Conservation (phyloP, 2,329 filamentous ascomycete species). For the Pleurostoma richardsiae region DNA sequence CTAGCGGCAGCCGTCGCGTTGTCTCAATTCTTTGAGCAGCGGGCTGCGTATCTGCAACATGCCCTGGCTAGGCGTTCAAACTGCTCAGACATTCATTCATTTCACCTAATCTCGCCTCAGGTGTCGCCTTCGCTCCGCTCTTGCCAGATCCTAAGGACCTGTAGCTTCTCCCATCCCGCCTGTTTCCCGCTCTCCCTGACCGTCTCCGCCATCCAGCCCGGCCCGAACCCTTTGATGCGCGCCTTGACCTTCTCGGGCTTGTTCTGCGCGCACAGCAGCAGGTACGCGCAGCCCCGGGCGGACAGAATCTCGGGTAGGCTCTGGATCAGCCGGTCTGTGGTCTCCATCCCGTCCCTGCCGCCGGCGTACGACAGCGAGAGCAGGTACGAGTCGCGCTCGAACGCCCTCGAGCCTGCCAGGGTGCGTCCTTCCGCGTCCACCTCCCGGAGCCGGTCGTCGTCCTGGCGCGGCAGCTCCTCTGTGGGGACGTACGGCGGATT, state of each 20-base stretch:
- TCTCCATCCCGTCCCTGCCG: conserved; percentile 88
- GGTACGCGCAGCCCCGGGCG: conserved; percentile 72
- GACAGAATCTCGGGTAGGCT: conserved; percentile 61
- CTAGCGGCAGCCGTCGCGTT: no score
- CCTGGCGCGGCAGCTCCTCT: conserved; percentile 59
- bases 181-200: conserved; percentile 80
- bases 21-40: no score
- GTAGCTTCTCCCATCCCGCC: conserved; percentile 91
- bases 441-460: conserved; percentile 16
- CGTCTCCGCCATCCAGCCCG: conserved; percentile 66
- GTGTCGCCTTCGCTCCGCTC: conserved; percentile 14
- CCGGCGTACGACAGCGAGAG: conserved; percentile 86
- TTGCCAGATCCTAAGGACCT: conserved; percentile 82
- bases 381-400: conserved; percentile 78
- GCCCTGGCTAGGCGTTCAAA: no score
- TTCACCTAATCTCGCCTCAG: no score
- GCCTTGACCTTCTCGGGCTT: conserved; percentile 69
- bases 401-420: conserved; percentile 34
- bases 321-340: conserved; percentile 72
- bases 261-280: conserved; percentile 89
- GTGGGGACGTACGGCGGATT: conserved; percentile 97
- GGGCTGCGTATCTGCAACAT: no score
- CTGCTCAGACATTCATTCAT: no score
- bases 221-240: conserved; percentile 48
- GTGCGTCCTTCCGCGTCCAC: conserved; percentile 17